Conservation (phyloP, 805 yeast genomes). For the Candida golubevii region DNA sequence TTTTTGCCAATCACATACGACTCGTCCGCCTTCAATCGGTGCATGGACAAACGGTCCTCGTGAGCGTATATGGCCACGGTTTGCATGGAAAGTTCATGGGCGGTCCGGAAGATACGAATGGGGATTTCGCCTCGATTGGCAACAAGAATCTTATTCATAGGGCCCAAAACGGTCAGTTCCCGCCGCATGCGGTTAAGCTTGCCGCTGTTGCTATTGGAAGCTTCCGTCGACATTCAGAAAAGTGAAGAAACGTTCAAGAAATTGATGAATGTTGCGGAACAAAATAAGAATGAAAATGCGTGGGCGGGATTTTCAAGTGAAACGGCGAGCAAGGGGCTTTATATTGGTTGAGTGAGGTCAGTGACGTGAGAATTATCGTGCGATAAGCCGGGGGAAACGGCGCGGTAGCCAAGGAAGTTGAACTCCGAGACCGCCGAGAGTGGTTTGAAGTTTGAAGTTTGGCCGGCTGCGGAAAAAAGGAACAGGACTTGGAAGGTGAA, state of each 20-base stretch:
- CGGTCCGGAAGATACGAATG: slow-evolving; percentile 88
- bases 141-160: slow-evolving; percentile 60
- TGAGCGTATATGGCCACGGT: slow-evolving; percentile 96
- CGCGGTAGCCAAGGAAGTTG: slow-evolving; percentile 9
- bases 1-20: slow-evolving; percentile 86
- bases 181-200: slow-evolving; percentile 39
- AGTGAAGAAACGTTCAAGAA: neutral
- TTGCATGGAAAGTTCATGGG: slow-evolving; percentile 95
- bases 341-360: neutral
- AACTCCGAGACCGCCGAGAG: slow-evolving; percentile 7
- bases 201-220: slow-evolving; percentile 13
- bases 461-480: neutral
- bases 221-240: slow-evolving; percentile 7
- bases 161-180: slow-evolving; percentile 41
- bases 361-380: neutral
- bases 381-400: neutral
- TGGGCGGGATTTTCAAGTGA: no score
- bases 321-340: neutral
- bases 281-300: no score
- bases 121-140: slow-evolving; percentile 88
- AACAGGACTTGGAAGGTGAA: neutral
- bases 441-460: no score
- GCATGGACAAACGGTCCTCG: slow-evolving; percentile 93
- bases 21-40: slow-evolving; percentile 90
- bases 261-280: no score